Base-by-base conservation (phyloP, 352 stramenopile genomes). In the Pythium dissotocum region DNA sequence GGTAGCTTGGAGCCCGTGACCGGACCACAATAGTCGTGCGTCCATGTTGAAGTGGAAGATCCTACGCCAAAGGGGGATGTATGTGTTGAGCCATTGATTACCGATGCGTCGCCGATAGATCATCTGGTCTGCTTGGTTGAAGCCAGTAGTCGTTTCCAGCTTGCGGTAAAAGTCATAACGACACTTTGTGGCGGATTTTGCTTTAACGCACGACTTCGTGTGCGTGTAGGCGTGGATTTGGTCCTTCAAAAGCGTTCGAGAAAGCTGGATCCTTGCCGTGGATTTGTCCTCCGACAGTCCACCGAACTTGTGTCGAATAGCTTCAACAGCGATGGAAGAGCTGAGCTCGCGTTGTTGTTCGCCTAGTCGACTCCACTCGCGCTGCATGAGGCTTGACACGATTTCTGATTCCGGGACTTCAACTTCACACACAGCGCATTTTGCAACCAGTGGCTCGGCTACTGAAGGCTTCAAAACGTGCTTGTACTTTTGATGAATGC, bases 21-120 rank as follows among this genome's bases (percentile, higher is more conserved):
- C 63, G 4, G 49, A 65, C 66, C 65, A 70, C 1, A 75, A 40
- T 2, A 74, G 24, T 21, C 63, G 48, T 26, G 71, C 58, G 30
- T 71, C 65, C 66, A 77, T 73, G 48, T 77, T 77, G 65, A 77
- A 77, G n/a, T 74, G 71, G 0, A 74, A 42, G 48, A 77, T 53
- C 18, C 63, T 13, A 40, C 71, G 33, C 71, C 67, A 77, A 4
- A 70, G 16, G 5, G 42, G 44, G 21, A 74, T 61, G 51, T 66
- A 73, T 10, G 48, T 38, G 26, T 77, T 77, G 6, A 77, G 35
- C 63, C 61, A 77, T 44, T 77, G 71, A 28, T 77, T 75, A 14
- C 63, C 71, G 2, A 75, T 32, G 6, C 60, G 48, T 0, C 63
- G 60, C 33, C 38, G 40, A 35, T 70, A 75, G 24, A 44, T 21